Conservation (phyloP, 371 early-diverging fungal genomes). For the Sporodiniella umbellata region DNA sequence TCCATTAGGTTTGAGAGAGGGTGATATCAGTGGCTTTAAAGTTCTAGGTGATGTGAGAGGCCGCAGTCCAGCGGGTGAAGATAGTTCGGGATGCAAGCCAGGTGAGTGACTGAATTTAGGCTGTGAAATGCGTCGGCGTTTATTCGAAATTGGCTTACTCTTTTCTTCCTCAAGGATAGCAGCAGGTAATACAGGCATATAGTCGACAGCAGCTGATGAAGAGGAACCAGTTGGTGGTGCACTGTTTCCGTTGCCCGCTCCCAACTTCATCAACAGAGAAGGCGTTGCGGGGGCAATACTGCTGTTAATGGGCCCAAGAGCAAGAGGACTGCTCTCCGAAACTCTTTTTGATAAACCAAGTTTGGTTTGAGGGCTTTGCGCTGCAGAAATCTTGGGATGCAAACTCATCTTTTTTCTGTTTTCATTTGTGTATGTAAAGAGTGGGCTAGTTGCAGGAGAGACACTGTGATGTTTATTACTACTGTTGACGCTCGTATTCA, state of each 20-base stretch:
- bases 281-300: conserved; percentile 53
- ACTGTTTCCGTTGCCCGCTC: conserved; percentile 30
- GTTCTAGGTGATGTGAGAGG: conserved; percentile 39
- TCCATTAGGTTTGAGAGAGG: conserved; percentile 49
- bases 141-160: conserved; percentile 6
- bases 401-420: conserved; percentile 7
- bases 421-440: background rate
- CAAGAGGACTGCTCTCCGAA: conserved; percentile 1
- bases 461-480: background rate
- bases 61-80: conserved; percentile 28
- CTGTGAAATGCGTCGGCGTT: conserved; percentile 22
- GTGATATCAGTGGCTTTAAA: conserved; percentile 47
- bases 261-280: conserved; percentile 61
- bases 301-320: conserved; percentile 8
- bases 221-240: background rate
- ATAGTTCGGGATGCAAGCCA: conserved; percentile 8
- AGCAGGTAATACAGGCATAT: conserved; percentile 37
- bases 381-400: conserved; percentile 10
- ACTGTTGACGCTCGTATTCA: conserved; percentile 2
- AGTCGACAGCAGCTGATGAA: conserved; percentile 25
- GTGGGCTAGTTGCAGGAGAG: conserved; percentile 1
- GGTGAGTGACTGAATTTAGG: conserved; percentile 4
- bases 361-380: conserved; percentile 16
- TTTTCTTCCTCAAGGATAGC: conserved; percentile 30
- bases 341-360: background rate